A percentile compares a stretch with the other conserved stretches of the same genome.
These are phyloP conservation scores for Fusarium sp. DNA, from an alignment of 2,329 filamentous ascomycete genomes.

Conservation along the genomic window DNA sequence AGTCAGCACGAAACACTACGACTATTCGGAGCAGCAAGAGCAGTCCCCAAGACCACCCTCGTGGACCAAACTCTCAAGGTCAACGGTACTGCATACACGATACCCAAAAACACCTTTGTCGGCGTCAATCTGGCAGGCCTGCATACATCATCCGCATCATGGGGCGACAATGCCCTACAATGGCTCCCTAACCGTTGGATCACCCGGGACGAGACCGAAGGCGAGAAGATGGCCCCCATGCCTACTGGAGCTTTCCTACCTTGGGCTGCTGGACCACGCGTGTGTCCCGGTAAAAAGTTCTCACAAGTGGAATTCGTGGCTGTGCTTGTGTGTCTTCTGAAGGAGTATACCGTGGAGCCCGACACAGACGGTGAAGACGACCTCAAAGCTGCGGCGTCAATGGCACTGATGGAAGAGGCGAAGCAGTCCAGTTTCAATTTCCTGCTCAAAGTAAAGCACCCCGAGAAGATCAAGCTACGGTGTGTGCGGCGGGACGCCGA, in stretches of 20 bases:
- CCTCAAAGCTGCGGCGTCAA: conserved; percentile 24
- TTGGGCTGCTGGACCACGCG: conserved; percentile 34
- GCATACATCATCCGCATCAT: conserved; percentile 31
- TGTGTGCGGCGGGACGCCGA: conserved; percentile 23
- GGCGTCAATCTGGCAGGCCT: conserved; percentile 36
- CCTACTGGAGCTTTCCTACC: conserved; percentile 28
- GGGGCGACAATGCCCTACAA: conserved; percentile 33
- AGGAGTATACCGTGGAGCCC: conserved; percentile 34
- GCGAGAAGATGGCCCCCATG: conserved; percentile 24
- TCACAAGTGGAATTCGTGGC: conserved; percentile 43
- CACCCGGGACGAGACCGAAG: conserved; percentile 10
- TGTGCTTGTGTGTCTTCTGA: conserved; percentile 32
- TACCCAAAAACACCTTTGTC: conserved; percentile 33
- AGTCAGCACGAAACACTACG: conserved; percentile 34
- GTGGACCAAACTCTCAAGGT: conserved; percentile 28
- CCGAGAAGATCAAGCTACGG: conserved; percentile 35
- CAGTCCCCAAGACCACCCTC: conserved; percentile 34
- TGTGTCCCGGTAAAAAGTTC: conserved; percentile 41
- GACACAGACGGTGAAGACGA: conserved; percentile 19
- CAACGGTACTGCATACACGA: conserved; percentile 29
- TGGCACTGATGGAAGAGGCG: conserved; percentile 36
- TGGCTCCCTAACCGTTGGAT: conserved; percentile 42
- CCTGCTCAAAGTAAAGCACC: conserved; percentile 40
- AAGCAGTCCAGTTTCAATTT: conserved; percentile 43
- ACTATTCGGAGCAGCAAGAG: conserved; percentile 34